Conservation (phyloP, 108 stramenopile genomes). For the Conticribra guillardii region DNA sequence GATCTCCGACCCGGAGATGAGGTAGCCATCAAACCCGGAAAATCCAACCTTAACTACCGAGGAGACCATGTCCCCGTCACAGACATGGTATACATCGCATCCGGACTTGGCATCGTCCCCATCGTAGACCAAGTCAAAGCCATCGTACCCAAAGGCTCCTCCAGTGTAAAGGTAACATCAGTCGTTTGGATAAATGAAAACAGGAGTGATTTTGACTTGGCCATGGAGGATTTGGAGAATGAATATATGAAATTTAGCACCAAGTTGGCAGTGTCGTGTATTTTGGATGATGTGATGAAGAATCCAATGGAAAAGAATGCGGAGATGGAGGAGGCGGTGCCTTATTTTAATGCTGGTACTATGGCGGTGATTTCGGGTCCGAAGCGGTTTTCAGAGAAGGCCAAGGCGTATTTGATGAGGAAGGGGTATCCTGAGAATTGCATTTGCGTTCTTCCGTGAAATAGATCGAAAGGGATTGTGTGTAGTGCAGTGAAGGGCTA, state of each 20-base stretch:
- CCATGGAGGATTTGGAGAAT: constrained; percentile 64
- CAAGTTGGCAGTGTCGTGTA: constrained; percentile 75
- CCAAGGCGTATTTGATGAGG: constrained; percentile 54
- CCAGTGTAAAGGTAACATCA: constrained; percentile 62
- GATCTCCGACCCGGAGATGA: constrained; percentile 74
- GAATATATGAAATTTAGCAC: constrained; percentile 72
- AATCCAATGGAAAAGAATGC: constrained; percentile 57
- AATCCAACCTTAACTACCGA: constrained; percentile 51
- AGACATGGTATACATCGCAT: constrained; percentile 72
- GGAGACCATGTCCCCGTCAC: constrained; percentile 76
- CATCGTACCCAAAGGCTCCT: constrained; percentile 56
- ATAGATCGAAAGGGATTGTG: neutral
- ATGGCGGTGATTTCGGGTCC: constrained; percentile 79
- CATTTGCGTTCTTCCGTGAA: constrained; percentile 64
- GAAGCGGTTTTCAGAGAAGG: constrained; percentile 58
- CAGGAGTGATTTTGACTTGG: constrained; percentile 65
- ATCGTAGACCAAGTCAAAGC: constrained; percentile 69
- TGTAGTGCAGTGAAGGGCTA: no score
- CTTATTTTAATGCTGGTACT: constrained; percentile 71
- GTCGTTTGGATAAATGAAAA: constrained; percentile 72
- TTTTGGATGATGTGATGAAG: constrained; percentile 57
- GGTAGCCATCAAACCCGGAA: constrained; percentile 71
- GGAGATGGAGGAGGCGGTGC: constrained; percentile 61
- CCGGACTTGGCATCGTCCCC: constrained; percentile 69
- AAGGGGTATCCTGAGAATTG: constrained; percentile 76